A percentile compares a stretch with the other conserved stretches of the same genome.
Conservation (phyloP, 2,329 filamentous ascomycete genomes). For the Aureobasidium leucospermi region DNA sequence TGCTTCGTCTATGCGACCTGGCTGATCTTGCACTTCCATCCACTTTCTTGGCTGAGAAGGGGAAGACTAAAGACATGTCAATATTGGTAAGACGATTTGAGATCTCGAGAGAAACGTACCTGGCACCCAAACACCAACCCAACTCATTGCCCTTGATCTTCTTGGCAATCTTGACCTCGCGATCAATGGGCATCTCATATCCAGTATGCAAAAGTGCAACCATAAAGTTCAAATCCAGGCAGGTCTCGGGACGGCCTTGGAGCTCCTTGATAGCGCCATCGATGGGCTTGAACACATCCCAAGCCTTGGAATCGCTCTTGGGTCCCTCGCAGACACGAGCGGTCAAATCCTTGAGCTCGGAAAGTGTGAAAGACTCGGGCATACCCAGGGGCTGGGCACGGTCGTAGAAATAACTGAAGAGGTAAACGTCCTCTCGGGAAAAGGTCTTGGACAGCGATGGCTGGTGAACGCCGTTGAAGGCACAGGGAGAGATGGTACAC, state of each 20-base stretch:
- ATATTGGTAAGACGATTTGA: conserved; percentile 17
- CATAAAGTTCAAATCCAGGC: conserved; percentile 96
- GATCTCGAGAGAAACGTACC: conserved; percentile 48
- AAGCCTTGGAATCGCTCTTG: conserved; percentile 58
- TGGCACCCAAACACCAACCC: conserved; percentile 95
- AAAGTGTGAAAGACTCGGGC: conserved; percentile 93
- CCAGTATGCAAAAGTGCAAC: conserved; percentile 84
- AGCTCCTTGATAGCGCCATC: conserved; percentile 76
- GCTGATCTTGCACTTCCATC: conserved; percentile 83
- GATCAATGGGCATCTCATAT: conserved; percentile 94
- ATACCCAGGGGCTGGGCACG: conserved; percentile 89
- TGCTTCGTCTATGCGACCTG: conserved; percentile 43
- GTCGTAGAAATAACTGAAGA: conserved; percentile 98
- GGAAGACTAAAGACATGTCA: conserved; percentile 60
- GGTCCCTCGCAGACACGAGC: conserved; percentile 79
- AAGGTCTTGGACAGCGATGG: conserved; percentile 90
- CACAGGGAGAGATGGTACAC: conserved; percentile 84
- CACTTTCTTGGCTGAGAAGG: conserved; percentile 70
- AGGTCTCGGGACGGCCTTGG: conserved; percentile 75
- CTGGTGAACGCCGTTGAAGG: conserved; percentile 96
- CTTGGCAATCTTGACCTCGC: conserved; percentile 97
- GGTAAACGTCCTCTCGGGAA: conserved; percentile 81
- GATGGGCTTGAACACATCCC: conserved; percentile 73
- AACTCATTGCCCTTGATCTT: conserved; percentile 96
- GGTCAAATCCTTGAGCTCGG: conserved; percentile 81